These are phyloP conservation scores for Sclerotinia glacialis DNA, from an alignment of 2,329 filamentous ascomycete species.

Conservation along the genomic window DNA sequence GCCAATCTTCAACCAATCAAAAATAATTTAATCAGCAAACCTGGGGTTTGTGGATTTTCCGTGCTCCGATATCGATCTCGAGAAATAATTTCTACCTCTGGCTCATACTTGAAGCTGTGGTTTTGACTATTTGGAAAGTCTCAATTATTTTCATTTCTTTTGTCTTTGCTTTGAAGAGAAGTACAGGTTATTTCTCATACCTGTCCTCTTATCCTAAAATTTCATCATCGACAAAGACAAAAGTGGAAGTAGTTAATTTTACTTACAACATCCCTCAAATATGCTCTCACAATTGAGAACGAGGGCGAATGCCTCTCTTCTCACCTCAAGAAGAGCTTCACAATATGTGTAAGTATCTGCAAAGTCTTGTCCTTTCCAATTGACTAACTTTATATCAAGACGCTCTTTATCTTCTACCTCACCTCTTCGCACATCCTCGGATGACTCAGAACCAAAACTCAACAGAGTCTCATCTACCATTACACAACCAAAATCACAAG, in stretches of 20 bases:
- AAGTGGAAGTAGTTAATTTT: slow-evolving; percentile 17
- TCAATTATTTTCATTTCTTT: neutral
- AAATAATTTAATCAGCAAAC: slow-evolving; percentile 9
- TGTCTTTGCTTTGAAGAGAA: neutral
- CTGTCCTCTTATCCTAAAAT: neutral
- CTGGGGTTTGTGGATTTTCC: slow-evolving; percentile 13
- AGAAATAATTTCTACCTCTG: slow-evolving; percentile 22
- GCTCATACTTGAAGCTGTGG: neutral
- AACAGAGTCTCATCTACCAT: slow-evolving; percentile 83
- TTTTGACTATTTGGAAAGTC: neutral
- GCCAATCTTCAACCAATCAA: slow-evolving; percentile 8
- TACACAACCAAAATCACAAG: slow-evolving; percentile 97
- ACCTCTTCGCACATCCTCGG: slow-evolving; percentile 30
- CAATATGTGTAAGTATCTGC: slow-evolving; percentile 35
- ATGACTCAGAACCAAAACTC: slow-evolving; percentile 48
- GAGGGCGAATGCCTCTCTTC: slow-evolving; percentile 34
- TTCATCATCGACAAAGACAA: neutral
- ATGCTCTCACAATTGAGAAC: slow-evolving; percentile 38
- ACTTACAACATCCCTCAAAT: slow-evolving; percentile 12
- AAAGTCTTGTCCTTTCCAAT: slow-evolving; percentile 2
- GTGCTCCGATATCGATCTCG: slow-evolving; percentile 23
- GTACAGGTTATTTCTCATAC: neutral
- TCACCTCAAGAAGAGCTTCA: slow-evolving; percentile 34
- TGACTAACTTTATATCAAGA: slow-evolving; percentile 27
- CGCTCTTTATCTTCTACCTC: slow-evolving; percentile 37